Evolutionary conservation across 805 yeast species (phyloP).

Genomic region (Saccharomyces mikatae): DNA sequence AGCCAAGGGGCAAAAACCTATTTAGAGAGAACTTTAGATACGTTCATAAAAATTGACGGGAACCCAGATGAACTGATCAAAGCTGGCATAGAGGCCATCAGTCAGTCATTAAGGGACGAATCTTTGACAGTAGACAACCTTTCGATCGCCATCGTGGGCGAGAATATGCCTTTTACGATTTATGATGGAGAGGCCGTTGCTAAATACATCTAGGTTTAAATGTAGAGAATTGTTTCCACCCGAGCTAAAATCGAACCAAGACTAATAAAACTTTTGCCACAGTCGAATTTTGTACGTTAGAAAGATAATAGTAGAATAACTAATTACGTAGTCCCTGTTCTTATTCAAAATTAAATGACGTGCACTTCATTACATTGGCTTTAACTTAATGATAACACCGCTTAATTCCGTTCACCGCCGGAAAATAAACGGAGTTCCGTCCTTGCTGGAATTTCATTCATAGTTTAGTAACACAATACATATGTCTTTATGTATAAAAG

Average conservation of each 20-base stretch:
- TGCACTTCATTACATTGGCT: background rate
- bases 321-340: background rate
- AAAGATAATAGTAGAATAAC: background rate
- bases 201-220: slow-evolving; percentile 24
- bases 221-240: background rate
- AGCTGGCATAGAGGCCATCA: slow-evolving; percentile 80
- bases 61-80: slow-evolving; percentile 67
- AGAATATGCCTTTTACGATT: slow-evolving; percentile 61
- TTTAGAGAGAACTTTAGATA: slow-evolving; percentile 75
- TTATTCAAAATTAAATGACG: background rate
- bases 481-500: background rate
- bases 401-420: background rate
- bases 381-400: background rate
- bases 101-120: slow-evolving; percentile 93
- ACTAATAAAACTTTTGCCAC: background rate
- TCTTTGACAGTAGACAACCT: slow-evolving; percentile 80
- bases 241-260: background rate
- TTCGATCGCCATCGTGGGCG: slow-evolving; percentile 87
- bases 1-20: slow-evolving; percentile 98
- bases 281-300: background rate
- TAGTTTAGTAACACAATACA: background rate
- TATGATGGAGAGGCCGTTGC: slow-evolving; percentile 79
- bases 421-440: background rate
- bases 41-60: slow-evolving; percentile 45
- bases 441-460: background rate